Evolutionary conservation across 495 filamentous ascomycete species (phyloP).

Genomic region (Annulohypoxylon stygium): DNA sequence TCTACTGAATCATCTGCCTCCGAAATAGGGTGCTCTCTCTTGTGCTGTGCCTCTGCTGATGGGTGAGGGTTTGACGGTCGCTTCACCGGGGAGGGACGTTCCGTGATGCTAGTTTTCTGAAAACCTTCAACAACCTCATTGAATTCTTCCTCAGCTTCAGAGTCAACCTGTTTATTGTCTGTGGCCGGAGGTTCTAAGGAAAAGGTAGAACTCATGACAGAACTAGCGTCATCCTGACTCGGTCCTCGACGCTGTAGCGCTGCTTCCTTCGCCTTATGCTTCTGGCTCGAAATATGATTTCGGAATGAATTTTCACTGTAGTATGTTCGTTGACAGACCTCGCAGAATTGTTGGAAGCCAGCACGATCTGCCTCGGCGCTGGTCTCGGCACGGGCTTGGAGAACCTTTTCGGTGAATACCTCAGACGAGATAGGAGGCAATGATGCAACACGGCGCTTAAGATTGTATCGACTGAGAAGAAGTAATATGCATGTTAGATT

Average conservation of each 20-base stretch:
- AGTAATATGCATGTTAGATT: slow-evolving; percentile 29
- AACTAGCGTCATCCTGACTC: slow-evolving; percentile 78
- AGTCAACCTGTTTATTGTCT: slow-evolving; percentile 64
- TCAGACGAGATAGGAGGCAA: slow-evolving; percentile 93
- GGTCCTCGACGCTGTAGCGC: slow-evolving; percentile 48
- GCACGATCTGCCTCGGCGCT: slow-evolving; percentile 89
- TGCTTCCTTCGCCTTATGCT: slow-evolving; percentile 80
- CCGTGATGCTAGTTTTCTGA: slow-evolving; percentile 77
- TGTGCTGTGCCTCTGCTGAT: slow-evolving; percentile 60
- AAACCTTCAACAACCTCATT: slow-evolving; percentile 81
- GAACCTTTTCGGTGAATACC: slow-evolving; percentile 94
- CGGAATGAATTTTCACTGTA: slow-evolving; percentile 95
- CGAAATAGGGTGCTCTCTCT: slow-evolving; percentile 56
- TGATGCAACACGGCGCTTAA: slow-evolving; percentile 93
- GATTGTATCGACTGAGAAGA: slow-evolving; percentile 85
- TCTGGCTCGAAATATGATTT: slow-evolving; percentile 92
- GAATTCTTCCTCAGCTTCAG: slow-evolving; percentile 79
- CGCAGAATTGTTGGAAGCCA: slow-evolving; percentile 85
- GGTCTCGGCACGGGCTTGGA: slow-evolving; percentile 88
- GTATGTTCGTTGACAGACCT: slow-evolving; percentile 89
- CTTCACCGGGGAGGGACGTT: slow-evolving; percentile 66
- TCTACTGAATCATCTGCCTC: slow-evolving; percentile 30
- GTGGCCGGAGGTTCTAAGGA: slow-evolving; percentile 82
- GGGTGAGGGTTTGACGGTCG: slow-evolving; percentile 70
- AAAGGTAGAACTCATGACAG: slow-evolving; percentile 90